These are phyloP conservation scores for Diaporthe longicolla DNA, from an alignment of 2,329 filamentous ascomycete species.

Conservation along the genomic window DNA sequence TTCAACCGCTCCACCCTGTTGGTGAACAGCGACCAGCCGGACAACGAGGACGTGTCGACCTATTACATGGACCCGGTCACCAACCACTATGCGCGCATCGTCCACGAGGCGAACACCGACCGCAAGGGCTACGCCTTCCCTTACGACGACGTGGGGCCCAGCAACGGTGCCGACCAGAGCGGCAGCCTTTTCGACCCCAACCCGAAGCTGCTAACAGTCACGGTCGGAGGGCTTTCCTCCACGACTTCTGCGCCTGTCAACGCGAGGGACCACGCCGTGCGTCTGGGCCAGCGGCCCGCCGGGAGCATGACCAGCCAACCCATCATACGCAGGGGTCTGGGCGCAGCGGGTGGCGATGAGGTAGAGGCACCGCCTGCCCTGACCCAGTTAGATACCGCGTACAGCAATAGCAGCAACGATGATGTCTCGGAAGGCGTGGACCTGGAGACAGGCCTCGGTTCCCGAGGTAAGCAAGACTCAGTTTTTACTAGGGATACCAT, in stretches of 20 bases:
- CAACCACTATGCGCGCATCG: constrained; percentile 77
- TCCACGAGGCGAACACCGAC: constrained; percentile 72
- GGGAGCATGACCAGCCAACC: constrained; percentile 15
- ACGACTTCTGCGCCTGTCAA: constrained; percentile 29
- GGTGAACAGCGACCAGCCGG: constrained; percentile 64
- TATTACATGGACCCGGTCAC: constrained; percentile 71
- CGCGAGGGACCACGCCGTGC: constrained; percentile 35
- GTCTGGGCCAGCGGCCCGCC: constrained; percentile 29
- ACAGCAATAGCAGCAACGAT: constrained; percentile 1
- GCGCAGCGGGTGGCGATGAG: constrained; percentile 23
- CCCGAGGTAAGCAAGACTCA: constrained; percentile 30
- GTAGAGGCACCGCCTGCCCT: constrained; percentile 24
- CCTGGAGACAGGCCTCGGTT: constrained; percentile 41
- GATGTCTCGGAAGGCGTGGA: constrained; percentile 36
- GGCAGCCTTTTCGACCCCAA: constrained; percentile 72
- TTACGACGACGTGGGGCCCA: constrained; percentile 77
- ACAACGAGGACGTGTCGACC: constrained; percentile 59
- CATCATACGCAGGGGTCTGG: neutral
- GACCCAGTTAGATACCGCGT: neutral
- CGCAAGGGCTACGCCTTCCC: constrained; percentile 78
- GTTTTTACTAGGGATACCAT: neutral
- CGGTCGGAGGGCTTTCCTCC: constrained; percentile 61
- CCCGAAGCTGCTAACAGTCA: constrained; percentile 69
- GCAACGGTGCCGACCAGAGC: constrained; percentile 70
- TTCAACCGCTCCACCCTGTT: constrained; percentile 82